These are phyloP conservation scores for Eutrema salsugineum DNA, from an alignment of 441 rosid species.

Conservation along the genomic window DNA sequence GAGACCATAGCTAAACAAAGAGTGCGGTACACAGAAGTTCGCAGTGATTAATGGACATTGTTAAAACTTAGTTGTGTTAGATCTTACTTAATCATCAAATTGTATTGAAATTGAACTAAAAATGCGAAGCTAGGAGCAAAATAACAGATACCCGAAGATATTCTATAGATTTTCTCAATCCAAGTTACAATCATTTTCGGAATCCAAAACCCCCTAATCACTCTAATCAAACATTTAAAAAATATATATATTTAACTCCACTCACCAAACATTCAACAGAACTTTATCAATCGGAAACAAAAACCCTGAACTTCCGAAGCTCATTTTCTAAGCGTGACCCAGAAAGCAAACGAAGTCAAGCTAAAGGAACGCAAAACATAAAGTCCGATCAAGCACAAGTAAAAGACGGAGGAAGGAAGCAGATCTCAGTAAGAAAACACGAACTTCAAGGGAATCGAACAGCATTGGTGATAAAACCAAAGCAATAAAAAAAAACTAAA, in stretches of 20 bases:
- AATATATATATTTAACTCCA: no score
- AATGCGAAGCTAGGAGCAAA: not conserved
- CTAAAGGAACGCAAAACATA: slow-evolving; percentile 8
- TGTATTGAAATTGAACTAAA: not conserved
- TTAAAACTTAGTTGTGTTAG: not conserved
- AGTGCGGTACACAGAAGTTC: not conserved
- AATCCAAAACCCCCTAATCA: not conserved
- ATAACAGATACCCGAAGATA: not conserved
- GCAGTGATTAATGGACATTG: not conserved
- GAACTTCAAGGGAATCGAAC: slow-evolving; percentile 8
- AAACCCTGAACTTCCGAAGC: not conserved
- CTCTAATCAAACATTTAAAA: not conserved
- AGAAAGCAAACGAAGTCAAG: slow-evolving; percentile 15
- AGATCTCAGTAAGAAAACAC: slow-evolving; percentile 15
- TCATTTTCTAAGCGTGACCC: not conserved
- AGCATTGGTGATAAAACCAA: slow-evolving; percentile 35
- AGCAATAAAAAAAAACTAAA: slow-evolving; percentile 6
- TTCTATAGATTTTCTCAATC: not conserved
- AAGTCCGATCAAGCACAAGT: slow-evolving; percentile 11
- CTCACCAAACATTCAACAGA: not conserved
- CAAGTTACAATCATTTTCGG: not conserved
- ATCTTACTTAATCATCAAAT: not conserved
- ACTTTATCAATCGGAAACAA: not conserved
- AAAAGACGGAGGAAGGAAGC: not conserved
- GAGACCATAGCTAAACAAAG: not conserved